Evolutionary conservation across 768 basidiomycete genomes (phyloP).

Genomic region (Boletus vermiculosoides): DNA sequence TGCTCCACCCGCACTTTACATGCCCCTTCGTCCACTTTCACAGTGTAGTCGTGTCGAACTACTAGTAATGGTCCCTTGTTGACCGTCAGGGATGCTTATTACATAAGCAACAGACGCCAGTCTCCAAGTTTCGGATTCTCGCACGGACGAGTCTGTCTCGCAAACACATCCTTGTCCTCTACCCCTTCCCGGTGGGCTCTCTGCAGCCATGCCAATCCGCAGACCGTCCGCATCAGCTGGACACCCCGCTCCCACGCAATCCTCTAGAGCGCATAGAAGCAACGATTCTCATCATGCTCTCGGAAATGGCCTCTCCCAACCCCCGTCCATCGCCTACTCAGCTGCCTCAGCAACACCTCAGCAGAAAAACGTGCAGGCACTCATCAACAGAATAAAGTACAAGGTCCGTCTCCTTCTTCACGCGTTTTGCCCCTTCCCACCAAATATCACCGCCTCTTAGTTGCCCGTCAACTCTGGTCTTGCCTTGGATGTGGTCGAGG

Average conservation of each 20-base stretch:
- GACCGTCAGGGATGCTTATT: conserved; percentile 7
- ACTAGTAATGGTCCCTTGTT: background rate
- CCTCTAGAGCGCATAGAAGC: conserved; percentile 55
- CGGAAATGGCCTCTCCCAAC: conserved; percentile 33
- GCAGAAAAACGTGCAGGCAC: conserved; percentile 76
- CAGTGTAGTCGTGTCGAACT: background rate
- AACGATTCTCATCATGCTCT: conserved; percentile 57
- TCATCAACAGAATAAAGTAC: conserved; percentile 77
- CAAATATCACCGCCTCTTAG: conserved; percentile 38
- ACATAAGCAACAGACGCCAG: conserved; percentile 19
- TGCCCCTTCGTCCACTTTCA: background rate
- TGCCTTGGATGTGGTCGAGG: conserved; percentile 68
- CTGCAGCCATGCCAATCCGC: conserved; percentile 47
- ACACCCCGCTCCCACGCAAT: conserved; percentile 33
- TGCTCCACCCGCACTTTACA: background rate
- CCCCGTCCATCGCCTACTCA: conserved; percentile 38
- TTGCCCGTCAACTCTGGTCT: conserved; percentile 84
- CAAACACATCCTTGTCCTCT: conserved; percentile 6
- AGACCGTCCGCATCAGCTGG: conserved; percentile 60
- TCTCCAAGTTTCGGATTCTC: conserved; percentile 15
- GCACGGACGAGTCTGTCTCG: conserved; percentile 19
- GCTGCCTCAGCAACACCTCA: conserved; percentile 54
- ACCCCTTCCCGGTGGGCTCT: conserved; percentile 25
- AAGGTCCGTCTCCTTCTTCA: conserved; percentile 50
- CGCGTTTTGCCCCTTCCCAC: background rate